Evolutionary conservation across 441 rosid genomes (phyloP).

Genomic region (California macrophylla): DNA sequence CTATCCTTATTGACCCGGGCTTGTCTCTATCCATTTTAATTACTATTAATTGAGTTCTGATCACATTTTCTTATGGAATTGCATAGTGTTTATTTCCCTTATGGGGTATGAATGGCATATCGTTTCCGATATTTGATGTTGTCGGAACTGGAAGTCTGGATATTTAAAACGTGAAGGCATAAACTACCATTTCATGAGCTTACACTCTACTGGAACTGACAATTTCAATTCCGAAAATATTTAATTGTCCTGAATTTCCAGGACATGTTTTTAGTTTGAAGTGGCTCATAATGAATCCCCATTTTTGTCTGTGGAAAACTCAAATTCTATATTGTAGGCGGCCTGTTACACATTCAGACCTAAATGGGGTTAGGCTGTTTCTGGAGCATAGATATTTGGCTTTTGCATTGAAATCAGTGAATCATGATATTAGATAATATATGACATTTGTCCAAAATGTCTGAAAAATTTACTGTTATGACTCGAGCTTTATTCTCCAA

Average conservation of each 20-base stretch:
- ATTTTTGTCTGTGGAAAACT: neutral
- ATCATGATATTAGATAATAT: neutral
- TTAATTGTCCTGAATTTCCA: neutral
- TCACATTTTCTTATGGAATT: no score
- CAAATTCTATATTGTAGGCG: neutral
- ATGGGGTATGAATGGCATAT: no score
- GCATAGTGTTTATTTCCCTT: no score
- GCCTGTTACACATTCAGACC: neutral
- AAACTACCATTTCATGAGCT: no score
- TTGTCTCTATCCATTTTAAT: no score
- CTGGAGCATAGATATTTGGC: neutral
- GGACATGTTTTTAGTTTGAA: neutral
- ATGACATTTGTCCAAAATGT: neutral
- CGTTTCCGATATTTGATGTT: no score
- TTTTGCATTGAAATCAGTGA: neutral
- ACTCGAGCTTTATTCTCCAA: neutral
- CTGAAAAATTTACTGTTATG: neutral
- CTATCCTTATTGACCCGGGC: no score
- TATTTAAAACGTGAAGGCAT: no score
- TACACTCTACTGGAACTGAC: neutral
- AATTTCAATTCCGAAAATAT: neutral
- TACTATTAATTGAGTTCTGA: no score
- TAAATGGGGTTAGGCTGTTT: neutral
- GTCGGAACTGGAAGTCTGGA: no score
- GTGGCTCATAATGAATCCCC: neutral